A percentile compares a stretch with the other conserved stretches of the same genome.
phyloP scores from a whole-genome alignment of 805 yeast genomes.

The Ogataea ganodermae region DNA sequence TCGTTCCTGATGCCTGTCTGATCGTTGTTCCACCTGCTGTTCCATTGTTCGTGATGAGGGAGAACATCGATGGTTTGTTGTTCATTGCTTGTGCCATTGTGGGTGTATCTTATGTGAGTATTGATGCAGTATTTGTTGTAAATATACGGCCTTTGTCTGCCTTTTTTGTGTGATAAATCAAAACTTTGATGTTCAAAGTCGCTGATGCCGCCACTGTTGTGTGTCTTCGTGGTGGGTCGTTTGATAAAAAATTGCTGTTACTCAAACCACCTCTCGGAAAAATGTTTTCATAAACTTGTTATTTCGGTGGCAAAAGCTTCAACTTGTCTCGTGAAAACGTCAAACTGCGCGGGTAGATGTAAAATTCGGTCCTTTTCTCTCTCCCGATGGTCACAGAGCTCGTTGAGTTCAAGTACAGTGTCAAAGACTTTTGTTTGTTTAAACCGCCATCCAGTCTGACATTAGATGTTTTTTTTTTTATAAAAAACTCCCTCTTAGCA shows the following conservation, averaged over 20 bases:
- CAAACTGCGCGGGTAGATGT: not conserved
- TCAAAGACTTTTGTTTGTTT: not conserved
- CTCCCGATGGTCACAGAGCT: not conserved
- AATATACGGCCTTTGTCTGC: not conserved
- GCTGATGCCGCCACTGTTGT: not conserved
- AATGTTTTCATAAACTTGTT: not conserved
- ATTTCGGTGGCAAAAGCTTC: not conserved
- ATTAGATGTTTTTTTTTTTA: not conserved
- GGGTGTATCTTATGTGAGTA: not conserved
- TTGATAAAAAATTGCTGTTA: not conserved
- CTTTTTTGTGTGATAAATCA: not conserved
- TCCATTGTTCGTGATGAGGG: conserved; percentile 37
- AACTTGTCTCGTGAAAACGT: not conserved
- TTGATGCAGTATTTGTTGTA: not conserved
- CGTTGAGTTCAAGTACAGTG: not conserved
- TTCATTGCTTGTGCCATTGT: conserved; percentile 35
- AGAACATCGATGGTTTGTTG: conserved; percentile 45
- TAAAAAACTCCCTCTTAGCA: not conserved
- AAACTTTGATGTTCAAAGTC: not conserved
- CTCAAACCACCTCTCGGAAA: not conserved
- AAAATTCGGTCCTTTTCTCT: not conserved
- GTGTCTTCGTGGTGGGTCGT: not conserved
- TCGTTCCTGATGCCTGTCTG: conserved; percentile 27
- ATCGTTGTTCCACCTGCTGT: conserved; percentile 35
- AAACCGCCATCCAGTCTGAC: not conserved